phyloP scores from a whole-genome alignment of 805 yeast species.

The Yamadazyma kitorensis region DNA sequence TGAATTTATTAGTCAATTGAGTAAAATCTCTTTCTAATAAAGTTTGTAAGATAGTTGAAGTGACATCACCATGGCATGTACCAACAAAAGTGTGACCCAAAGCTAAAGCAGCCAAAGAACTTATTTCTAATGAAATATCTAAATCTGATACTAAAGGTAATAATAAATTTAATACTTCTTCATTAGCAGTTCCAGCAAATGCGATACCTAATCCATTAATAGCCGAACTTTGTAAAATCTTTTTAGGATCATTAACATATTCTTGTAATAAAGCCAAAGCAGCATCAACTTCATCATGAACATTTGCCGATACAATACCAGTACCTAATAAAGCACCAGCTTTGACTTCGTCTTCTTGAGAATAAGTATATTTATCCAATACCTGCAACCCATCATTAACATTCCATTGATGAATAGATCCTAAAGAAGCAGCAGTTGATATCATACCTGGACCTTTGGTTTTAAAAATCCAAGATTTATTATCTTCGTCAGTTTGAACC shows the following conservation, averaged over 20 bases:
- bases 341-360: constrained; percentile 80
- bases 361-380: constrained; percentile 83
- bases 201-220: constrained; percentile 91
- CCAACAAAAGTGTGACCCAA: constrained; percentile 95
- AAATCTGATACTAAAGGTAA: constrained; percentile 81
- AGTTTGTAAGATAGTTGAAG: constrained; percentile 88
- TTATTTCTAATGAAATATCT: constrained; percentile 69
- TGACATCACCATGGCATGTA: constrained; percentile 90
- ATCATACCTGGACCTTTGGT: constrained; percentile 91
- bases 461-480: constrained; percentile 81
- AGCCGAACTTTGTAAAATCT: constrained; percentile 71
- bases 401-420: constrained; percentile 90
- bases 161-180: constrained; percentile 72
- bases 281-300: constrained; percentile 94
- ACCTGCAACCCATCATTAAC: constrained; percentile 83
- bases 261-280: constrained; percentile 85
- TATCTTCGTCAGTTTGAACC: constrained; percentile 69
- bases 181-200: constrained; percentile 90
- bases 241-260: constrained; percentile 63
- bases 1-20: constrained; percentile 83
- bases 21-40: constrained; percentile 77
- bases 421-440: constrained; percentile 88
- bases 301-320: constrained; percentile 88
- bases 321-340: constrained; percentile 97
- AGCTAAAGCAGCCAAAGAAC: constrained; percentile 85